Evolutionary conservation across 2,329 filamentous ascomycete genomes (phyloP), one percentile per base, ranked within the genome.

Genomic region (Phyllosticta capitalensis): DNA sequence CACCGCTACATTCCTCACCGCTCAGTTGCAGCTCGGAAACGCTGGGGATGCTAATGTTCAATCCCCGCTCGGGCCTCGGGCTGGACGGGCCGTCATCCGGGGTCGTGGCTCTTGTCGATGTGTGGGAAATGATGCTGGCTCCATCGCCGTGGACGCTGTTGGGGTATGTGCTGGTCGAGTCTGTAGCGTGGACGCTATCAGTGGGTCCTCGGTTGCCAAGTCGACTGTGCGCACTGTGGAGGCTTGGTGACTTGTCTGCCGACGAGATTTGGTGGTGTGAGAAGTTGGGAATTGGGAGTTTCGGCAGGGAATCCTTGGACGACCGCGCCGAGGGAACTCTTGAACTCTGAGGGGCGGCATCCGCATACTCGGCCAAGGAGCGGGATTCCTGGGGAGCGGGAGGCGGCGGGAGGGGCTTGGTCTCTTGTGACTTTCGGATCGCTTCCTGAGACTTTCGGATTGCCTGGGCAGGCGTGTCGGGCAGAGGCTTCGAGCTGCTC

Each of bases 41-140:
- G 75, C 87, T 91, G 50, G 87, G 78, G 64, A 78, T 77, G 65
- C 89, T 89, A 28, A 86, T 74, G 30, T 72, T 65, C 53, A 77
- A 74, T 1, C 84, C 88, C 10, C 83, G 82, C 62, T 86, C 79
- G 61, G 77, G 78, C 64, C 81, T 79, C 28, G 82, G 80, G 60
- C 75, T 78, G 49, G 79, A 70, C 2, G 64, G 78, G 67, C 67
- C 80, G 73, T 78, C 75, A 65, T 96, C 91, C 1, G 91, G 91
- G 0, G 91, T 96, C 0, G 91, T 95, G 17, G 91, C 92, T 59
- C 92, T 80, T 1, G 92, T 96, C 1, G 92, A 96, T 0, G 85
- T 86, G 68, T 88, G 86, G 1, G 92, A 96, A 1, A 90, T 71
- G 28, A 89, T 79, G 71, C 90, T 95, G 54, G 83, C 83, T 67